Conservation (phyloP, 2,329 filamentous ascomycete genomes). For the Teratosphaeria viscida region DNA sequence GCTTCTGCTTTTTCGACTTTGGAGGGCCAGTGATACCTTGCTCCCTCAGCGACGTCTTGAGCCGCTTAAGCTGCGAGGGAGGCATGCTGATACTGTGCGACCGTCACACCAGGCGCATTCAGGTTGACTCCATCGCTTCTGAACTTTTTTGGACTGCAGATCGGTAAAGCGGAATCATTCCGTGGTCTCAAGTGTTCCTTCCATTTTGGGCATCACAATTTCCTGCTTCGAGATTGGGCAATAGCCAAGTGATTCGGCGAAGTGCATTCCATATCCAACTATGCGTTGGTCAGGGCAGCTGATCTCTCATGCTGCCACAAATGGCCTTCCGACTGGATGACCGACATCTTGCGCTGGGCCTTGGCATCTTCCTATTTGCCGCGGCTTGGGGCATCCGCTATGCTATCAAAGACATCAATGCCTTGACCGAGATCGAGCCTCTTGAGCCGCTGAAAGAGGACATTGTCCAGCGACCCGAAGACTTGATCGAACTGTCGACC, state of each 20-base stretch:
- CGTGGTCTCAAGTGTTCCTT: not conserved
- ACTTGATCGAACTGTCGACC: conserved; percentile 29
- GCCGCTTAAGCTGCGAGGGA: conserved; percentile 88
- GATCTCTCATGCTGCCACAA: too few relatives aligned
- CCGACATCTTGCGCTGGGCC: conserved; percentile 37
- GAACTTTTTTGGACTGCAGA: not conserved
- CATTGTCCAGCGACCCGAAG: not conserved
- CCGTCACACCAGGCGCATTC: not conserved
- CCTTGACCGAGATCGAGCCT: conserved; percentile 54
- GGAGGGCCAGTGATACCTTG: conserved; percentile 85
- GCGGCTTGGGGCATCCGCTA: conserved; percentile 48
- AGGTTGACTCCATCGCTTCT: not conserved
- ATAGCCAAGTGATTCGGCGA: not conserved
- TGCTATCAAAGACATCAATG: conserved; percentile 50
- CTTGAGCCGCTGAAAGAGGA: conserved; percentile 31
- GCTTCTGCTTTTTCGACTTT: conserved; percentile 90
- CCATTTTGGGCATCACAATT: not conserved
- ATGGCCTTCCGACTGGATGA: conserved; percentile 33
- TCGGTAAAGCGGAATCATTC: not conserved
- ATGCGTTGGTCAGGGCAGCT: not conserved
- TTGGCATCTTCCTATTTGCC: conserved; percentile 47
- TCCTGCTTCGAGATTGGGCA: not conserved
- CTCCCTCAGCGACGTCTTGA: conserved; percentile 82
- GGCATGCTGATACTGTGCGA: conserved; percentile 50
- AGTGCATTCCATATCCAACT: not conserved